Evolutionary conservation across 768 basidiomycete species (phyloP).

Genomic region (Hortiboletus flavorubellus): DNA sequence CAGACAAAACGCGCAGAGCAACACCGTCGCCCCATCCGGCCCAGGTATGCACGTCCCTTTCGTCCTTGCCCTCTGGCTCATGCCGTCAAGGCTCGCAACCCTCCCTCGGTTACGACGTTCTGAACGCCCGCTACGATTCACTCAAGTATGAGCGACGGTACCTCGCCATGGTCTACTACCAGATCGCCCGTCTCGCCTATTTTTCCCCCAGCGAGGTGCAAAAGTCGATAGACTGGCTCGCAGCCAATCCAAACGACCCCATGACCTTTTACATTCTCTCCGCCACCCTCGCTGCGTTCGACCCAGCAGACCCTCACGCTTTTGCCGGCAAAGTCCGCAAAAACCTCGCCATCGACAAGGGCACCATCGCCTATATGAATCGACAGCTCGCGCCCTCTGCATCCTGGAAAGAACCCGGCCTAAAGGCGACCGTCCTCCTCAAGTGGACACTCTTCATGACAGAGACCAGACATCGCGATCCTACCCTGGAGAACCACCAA

Average conservation of each 20-base stretch:
- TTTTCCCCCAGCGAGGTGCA: conserved; percentile 60
- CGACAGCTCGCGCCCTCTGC: conserved; percentile 49
- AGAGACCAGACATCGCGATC: conserved; percentile 66
- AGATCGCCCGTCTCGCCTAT: conserved; percentile 60
- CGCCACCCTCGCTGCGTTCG: conserved; percentile 61
- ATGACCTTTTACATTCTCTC: conserved; percentile 70
- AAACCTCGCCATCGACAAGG: conserved; percentile 43
- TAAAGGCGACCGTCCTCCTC: conserved; percentile 72
- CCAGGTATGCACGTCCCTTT: conserved; percentile 40
- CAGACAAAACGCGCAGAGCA: conserved; percentile 56
- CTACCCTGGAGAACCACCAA: conserved; percentile 56
- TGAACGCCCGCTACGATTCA: conserved; percentile 66
- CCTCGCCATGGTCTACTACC: conserved; percentile 60
- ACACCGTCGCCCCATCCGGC: conserved; percentile 53
- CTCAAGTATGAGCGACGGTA: conserved; percentile 70
- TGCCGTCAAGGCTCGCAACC: conserved; percentile 37
- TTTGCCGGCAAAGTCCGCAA: conserved; percentile 44
- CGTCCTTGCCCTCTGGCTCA: not conserved
- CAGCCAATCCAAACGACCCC: conserved; percentile 59
- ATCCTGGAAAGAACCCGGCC: conserved; percentile 64
- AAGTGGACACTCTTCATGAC: conserved; percentile 89
- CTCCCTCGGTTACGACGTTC: conserved; percentile 61
- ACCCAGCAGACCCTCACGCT: conserved; percentile 56
- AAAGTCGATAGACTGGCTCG: conserved; percentile 67
- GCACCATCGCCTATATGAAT: conserved; percentile 55